A percentile compares a stretch with the other conserved stretches of the same genome.
These are phyloP conservation scores for Boletellus emodensis DNA, from an alignment of 768 basidiomycete species.

Conservation along the genomic window DNA sequence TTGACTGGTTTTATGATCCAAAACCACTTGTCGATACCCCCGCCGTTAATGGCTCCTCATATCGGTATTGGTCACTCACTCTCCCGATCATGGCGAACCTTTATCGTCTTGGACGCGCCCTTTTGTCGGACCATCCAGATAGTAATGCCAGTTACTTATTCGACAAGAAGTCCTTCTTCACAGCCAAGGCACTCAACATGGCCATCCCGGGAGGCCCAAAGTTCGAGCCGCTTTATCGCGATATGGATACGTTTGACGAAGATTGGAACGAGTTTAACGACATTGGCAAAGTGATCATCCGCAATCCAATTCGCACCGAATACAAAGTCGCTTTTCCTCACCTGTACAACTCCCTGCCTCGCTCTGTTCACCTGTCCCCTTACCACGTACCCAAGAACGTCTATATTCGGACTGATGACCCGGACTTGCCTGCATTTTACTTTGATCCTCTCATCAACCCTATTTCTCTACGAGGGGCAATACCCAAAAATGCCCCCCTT, in stretches of 20 bases:
- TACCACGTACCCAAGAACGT: slow-evolving; percentile 97
- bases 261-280: slow-evolving; percentile 99
- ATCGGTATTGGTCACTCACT: slow-evolving; percentile 88
- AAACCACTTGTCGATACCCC: slow-evolving; percentile 89
- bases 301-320: slow-evolving; percentile 96
- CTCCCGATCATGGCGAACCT: slow-evolving; percentile 96
- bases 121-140: slow-evolving; percentile 92
- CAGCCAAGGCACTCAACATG: slow-evolving; percentile 95
- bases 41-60: slow-evolving; percentile 89
- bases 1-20: slow-evolving; percentile 99
- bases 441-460: slow-evolving; percentile 99
- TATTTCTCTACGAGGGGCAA: slow-evolving; percentile 84
- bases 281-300: slow-evolving; percentile 99
- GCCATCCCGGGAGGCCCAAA: slow-evolving; percentile 98
- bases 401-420: slow-evolving; percentile 98
- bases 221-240: slow-evolving; percentile 95
- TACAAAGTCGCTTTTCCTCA: slow-evolving; percentile 99
- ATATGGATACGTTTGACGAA: slow-evolving; percentile 97
- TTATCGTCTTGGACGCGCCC: slow-evolving; percentile 90
- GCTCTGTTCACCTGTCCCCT: slow-evolving; percentile 85
- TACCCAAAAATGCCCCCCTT: slow-evolving; percentile 76
- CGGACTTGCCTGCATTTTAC: slow-evolving; percentile 98
- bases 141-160: slow-evolving; percentile 89
- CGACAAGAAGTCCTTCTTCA: slow-evolving; percentile 97
- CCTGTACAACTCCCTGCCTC: slow-evolving; percentile 95